Conservation (phyloP, 2,329 filamentous ascomycete genomes). For the Fusarium udum region DNA sequence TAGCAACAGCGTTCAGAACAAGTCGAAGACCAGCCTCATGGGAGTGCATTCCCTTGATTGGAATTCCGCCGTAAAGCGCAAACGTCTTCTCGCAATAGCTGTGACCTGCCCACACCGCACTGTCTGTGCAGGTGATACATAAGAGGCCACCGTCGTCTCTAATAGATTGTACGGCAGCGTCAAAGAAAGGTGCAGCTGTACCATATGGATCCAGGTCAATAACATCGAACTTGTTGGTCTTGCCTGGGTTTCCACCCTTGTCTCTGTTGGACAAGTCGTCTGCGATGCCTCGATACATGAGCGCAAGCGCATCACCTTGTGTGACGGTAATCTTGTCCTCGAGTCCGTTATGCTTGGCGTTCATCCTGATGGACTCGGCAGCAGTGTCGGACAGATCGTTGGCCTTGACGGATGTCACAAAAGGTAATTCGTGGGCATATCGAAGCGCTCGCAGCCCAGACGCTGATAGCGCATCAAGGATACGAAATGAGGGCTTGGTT, state of each 20-base stretch:
- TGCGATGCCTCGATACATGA: conserved; percentile 84
- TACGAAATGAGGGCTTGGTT: conserved; percentile 69
- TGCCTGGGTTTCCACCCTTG: conserved; percentile 51
- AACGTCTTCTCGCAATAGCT: conserved; percentile 95
- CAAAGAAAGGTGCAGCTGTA: conserved; percentile 90
- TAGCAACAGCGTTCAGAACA: conserved; percentile 83
- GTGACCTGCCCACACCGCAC: conserved; percentile 91
- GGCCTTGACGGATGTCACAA: conserved; percentile 81
- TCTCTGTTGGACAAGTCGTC: conserved; percentile 58
- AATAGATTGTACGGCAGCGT: conserved; percentile 87
- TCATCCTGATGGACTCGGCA: conserved; percentile 81
- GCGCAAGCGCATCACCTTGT: conserved; percentile 83
- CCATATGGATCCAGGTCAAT: conserved; percentile 98
- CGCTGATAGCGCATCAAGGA: conserved; percentile 93
- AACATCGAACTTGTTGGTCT: conserved; percentile 78
- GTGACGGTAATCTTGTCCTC: conserved; percentile 75
- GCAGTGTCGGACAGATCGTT: conserved; percentile 88
- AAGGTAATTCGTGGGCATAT: conserved; percentile 91
- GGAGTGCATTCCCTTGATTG: conserved; percentile 83
- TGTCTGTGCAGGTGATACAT: conserved; percentile 96
- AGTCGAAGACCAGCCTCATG: conserved; percentile 91
- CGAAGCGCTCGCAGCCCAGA: conserved; percentile 90
- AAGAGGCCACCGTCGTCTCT: conserved; percentile 86
- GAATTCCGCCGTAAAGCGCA: conserved; percentile 90
- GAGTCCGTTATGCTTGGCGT: conserved; percentile 84